Evolutionary conservation across 2,329 filamentous ascomycete genomes (phyloP).

Genomic region (Achaetomium macrosporum): DNA sequence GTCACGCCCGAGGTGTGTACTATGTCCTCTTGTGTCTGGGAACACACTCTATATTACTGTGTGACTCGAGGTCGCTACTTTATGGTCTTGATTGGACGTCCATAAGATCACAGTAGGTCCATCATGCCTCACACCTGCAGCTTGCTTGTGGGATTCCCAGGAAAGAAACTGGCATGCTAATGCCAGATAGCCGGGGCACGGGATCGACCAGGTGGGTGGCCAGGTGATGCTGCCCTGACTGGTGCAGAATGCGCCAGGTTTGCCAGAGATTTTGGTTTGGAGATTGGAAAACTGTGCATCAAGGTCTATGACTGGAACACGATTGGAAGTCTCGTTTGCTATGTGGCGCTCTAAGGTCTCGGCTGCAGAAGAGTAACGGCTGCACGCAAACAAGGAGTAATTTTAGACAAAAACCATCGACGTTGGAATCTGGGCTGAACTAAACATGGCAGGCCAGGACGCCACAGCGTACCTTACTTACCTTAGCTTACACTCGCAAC

Average conservation of each 20-base stretch:
- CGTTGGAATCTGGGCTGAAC: no score
- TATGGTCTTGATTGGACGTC: constrained; percentile 19
- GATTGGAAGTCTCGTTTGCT: constrained; percentile 1
- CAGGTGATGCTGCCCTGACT: background rate
- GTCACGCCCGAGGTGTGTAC: background rate
- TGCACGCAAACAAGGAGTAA: background rate
- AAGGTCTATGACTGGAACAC: background rate
- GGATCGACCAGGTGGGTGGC: background rate
- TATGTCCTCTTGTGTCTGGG: constrained; percentile 8
- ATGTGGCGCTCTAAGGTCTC: constrained; percentile 1
- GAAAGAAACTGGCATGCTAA: background rate
- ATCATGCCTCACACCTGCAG: constrained; percentile 18
- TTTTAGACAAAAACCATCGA: no score
- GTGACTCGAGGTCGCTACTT: constrained; percentile 11
- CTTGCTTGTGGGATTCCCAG: constrained; percentile 14
- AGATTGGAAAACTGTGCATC: background rate
- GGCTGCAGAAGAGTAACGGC: no score
- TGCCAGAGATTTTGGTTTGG: background rate
- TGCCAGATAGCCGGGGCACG: constrained; percentile 12
- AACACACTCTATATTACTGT: constrained; percentile 23
- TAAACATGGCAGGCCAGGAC: no score
- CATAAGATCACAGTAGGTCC: constrained; percentile 21
- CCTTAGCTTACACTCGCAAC: no score
- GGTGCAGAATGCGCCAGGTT: background rate
- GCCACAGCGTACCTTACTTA: no score